These are phyloP conservation scores for Cordyceps tenuipes DNA, from an alignment of 2,329 filamentous ascomycete species.

Conservation along the genomic window DNA sequence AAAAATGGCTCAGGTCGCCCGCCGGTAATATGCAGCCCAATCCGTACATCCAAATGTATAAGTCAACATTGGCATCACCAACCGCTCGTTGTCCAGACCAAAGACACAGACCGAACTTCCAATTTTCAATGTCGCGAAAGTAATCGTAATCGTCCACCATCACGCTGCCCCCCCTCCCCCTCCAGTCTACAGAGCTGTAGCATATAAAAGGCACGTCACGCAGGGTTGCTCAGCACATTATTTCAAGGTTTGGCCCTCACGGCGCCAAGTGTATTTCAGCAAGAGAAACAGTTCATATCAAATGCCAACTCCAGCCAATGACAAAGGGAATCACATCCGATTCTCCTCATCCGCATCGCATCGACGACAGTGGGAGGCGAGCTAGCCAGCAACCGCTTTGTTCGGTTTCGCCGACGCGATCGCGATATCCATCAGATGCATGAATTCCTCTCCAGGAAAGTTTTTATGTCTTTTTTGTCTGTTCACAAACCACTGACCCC, in stretches of 20 bases:
- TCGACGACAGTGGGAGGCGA: not conserved
- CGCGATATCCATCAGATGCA: not conserved
- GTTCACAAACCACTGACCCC: not conserved
- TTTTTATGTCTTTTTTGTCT: not conserved
- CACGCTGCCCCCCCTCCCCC: not conserved
- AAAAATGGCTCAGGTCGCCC: not conserved
- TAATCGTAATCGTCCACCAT: not conserved
- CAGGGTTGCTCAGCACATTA: not conserved
- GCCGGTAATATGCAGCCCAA: not conserved
- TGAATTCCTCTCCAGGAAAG: not conserved
- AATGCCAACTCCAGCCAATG: constrained; percentile 16
- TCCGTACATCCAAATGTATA: not conserved
- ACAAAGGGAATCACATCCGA: constrained; percentile 13
- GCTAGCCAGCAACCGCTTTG: not conserved
- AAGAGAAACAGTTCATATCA: constrained; percentile 13
- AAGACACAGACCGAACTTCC: not conserved
- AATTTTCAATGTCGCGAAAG: not conserved
- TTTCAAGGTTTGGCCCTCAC: constrained; percentile 1
- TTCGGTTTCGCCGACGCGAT: not conserved
- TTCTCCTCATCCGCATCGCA: constrained; percentile 7
- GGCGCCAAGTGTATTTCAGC: constrained; percentile 5
- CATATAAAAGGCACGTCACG: not conserved
- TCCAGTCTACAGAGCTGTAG: not conserved
- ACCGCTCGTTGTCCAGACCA: too few relatives aligned
- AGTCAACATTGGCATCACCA: too few relatives aligned